Conservation (phyloP, 164 flowering plant species). For the Sedum album region DNA sequence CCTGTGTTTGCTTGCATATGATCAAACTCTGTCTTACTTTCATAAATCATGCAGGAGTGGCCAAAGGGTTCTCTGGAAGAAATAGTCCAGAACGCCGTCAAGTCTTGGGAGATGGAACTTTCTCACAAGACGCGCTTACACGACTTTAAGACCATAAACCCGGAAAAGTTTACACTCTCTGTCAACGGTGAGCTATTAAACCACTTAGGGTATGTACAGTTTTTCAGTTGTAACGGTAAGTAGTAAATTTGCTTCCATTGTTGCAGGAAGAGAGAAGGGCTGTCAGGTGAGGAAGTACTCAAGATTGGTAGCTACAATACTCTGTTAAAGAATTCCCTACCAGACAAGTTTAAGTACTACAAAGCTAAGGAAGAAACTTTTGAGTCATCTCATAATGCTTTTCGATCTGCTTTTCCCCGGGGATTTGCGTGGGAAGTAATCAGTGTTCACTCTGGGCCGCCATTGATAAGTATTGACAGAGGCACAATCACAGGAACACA, state of each 20-base stretch:
- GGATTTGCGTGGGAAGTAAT: slow-evolving; percentile 93
- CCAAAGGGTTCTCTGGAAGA: slow-evolving; percentile 75
- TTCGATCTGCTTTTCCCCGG: slow-evolving; percentile 58
- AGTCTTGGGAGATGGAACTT: slow-evolving; percentile 94
- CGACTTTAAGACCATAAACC: slow-evolving; percentile 70
- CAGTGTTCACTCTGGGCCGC: slow-evolving; percentile 67
- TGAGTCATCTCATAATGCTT: slow-evolving; percentile 71
- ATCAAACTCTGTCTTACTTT: not conserved
- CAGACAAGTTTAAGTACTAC: slow-evolving; percentile 57
- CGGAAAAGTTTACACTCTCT: slow-evolving; percentile 66
- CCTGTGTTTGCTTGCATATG: too few species aligned
- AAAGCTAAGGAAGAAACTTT: slow-evolving; percentile 73
- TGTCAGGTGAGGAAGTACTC: slow-evolving; percentile 62
- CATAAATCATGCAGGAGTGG: slow-evolving; percentile 42
- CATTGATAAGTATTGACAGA: too few species aligned
- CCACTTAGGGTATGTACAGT: not conserved
- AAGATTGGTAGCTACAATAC: slow-evolving; percentile 83
- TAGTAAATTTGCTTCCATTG: not conserved
- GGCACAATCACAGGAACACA: too few species aligned
- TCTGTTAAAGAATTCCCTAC: slow-evolving; percentile 55
- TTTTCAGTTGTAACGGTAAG: not conserved
- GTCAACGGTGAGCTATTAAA: slow-evolving; percentile 55
- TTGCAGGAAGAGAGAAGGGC: slow-evolving; percentile 64
- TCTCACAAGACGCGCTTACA: slow-evolving; percentile 65
- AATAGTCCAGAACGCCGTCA: slow-evolving; percentile 66